These are phyloP conservation scores for Angomonas deanei DNA, from an alignment of 208 protist species.

Conservation along the genomic window DNA sequence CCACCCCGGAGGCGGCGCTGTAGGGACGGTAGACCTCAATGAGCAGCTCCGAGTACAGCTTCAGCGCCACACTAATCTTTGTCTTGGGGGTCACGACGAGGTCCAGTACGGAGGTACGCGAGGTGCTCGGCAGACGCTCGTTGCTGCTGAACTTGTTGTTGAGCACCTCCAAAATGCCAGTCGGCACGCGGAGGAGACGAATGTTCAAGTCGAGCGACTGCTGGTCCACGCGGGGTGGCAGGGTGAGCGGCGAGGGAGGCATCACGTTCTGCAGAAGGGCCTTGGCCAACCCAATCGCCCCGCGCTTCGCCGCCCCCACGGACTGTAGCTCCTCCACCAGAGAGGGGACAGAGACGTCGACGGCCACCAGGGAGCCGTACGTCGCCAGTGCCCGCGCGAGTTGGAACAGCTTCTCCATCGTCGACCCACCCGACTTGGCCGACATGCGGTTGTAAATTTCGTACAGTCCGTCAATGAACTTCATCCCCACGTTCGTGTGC, in stretches of 20 bases:
- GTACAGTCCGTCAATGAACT: slow-evolving; percentile 20
- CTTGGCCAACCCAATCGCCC: slow-evolving; percentile 19
- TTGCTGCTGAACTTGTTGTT: slow-evolving; percentile 57
- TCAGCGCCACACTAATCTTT: slow-evolving; percentile 54
- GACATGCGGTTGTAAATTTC: slow-evolving; percentile 9
- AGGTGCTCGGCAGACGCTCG: slow-evolving; percentile 33
- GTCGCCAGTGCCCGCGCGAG: slow-evolving; percentile 22
- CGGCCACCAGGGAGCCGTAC: slow-evolving; percentile 29
- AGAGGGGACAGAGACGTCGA: slow-evolving; percentile 30
- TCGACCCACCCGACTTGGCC: not conserved
- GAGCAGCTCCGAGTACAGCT: slow-evolving; percentile 53
- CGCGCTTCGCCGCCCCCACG: slow-evolving; percentile 9
- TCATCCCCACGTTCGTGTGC: slow-evolving; percentile 20
- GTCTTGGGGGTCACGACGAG: slow-evolving; percentile 48
- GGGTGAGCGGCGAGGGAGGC: slow-evolving; percentile 17
- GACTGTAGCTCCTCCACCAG: slow-evolving; percentile 5
- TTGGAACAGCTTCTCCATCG: not conserved
- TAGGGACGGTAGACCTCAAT: slow-evolving; percentile 58
- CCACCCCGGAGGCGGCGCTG: slow-evolving; percentile 24
- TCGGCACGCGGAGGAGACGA: slow-evolving; percentile 23
- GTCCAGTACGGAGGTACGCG: slow-evolving; percentile 43
- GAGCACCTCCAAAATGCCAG: slow-evolving; percentile 44
- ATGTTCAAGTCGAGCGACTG: slow-evolving; percentile 21
- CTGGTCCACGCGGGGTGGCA: slow-evolving; percentile 20
- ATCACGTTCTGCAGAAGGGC: slow-evolving; percentile 30